A percentile compares a stretch with the other conserved stretches of the same genome.
These are phyloP conservation scores for Corymbia calophylla DNA, from an alignment of 441 rosid species.

Conservation along the genomic window DNA sequence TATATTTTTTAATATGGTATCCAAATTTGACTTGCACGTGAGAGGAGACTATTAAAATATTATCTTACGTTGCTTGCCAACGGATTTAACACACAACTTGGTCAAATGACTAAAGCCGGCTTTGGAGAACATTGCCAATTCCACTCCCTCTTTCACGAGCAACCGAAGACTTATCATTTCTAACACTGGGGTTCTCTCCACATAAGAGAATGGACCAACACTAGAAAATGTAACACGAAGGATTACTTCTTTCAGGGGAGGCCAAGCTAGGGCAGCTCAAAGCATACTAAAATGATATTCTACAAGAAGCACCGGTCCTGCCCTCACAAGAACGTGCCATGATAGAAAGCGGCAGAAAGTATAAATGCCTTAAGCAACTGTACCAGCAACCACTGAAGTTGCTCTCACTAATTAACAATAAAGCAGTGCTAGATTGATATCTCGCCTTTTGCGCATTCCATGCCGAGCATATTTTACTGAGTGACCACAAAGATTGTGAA, in stretches of 20 bases:
- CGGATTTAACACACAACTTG: background rate
- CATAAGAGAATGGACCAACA: background rate
- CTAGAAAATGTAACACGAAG: background rate
- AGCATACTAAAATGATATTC: background rate
- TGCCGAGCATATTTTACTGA: background rate
- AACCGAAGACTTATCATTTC: background rate
- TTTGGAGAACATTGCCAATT: background rate
- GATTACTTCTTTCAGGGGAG: background rate
- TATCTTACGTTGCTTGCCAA: background rate
- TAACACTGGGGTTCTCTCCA: background rate
- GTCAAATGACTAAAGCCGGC: background rate
- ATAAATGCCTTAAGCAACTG: background rate
- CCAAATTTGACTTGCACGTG: rapidly evolving
- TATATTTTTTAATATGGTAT: background rate
- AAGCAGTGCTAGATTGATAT: background rate
- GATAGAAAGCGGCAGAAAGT: background rate
- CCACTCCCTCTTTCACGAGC: background rate
- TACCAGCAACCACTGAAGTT: background rate
- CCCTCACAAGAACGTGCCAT: background rate
- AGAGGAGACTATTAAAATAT: background rate
- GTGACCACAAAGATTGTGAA: background rate
- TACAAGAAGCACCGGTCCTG: background rate
- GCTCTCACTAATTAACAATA: background rate
- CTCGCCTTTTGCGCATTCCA: background rate
- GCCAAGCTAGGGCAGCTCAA: background rate